Evolutionary conservation across 257 asterid species (phyloP), one percentile per base, ranked within the genome.

Genomic region (Ilex aquifolium): DNA sequence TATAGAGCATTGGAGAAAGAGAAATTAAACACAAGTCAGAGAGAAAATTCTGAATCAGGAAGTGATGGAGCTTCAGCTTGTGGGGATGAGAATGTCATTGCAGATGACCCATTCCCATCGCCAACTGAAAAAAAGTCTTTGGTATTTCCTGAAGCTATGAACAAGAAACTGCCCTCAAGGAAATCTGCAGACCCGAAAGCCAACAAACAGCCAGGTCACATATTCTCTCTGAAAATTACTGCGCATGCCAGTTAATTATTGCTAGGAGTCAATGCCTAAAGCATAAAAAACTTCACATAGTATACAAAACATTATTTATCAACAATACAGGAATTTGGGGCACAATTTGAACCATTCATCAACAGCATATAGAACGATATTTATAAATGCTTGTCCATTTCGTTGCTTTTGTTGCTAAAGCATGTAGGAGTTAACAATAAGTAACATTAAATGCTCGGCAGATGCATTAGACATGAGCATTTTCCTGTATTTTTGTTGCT

Each of bases 1-100:
- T 91, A 88, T 66, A 81, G 81, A 63, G 83, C 85, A 60, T 63
- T 77, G 1, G 98, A 91, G 85, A 88, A 78, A 67, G 96, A 86
- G 69, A 91, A 69, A 53, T 69, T 65, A 0, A 70, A 58, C 16
- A 7, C 61, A 58, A 70, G 68, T 50, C 66, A 73, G 77, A 65
- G 88, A 73, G 84, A 79, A 40, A 63, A 72, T 49, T 88, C 86
- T 0, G 95, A 91, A 63, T 88, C 98, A 11, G 90, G 95, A 36
- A 91, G 98, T 51, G 98, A 91, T 55, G 88, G 76, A 63, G 76
- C 70, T 69, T 79, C 84, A 44, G 77, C 70, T 31, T 69, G 77
- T 67, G 84, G 83, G 8, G 95, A 88, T 3, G 96, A 85, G 52
- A 69, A 58, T 63, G 65, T 64, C 32, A 32, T 62, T 30, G 66